Evolutionary conservation across 2,329 filamentous ascomycete genomes (phyloP).

Genomic region (Colletotrichum musae): DNA sequence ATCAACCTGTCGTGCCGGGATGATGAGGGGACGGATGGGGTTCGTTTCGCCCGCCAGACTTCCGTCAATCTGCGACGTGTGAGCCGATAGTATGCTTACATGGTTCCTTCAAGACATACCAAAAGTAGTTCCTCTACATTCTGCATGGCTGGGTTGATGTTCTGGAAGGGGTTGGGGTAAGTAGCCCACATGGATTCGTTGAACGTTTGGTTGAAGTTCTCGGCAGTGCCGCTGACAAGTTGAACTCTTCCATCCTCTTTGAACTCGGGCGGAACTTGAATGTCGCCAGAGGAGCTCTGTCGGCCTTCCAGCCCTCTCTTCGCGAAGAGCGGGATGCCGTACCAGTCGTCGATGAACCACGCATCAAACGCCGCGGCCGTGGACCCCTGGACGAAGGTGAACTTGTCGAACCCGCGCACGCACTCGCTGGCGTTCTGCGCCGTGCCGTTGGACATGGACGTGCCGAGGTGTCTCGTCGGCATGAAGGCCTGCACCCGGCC

Average conservation of each 20-base stretch:
- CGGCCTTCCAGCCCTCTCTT: conserved; percentile 42
- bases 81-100: background rate
- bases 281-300: conserved; percentile 34
- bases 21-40: conserved; percentile 47
- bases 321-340: conserved; percentile 44
- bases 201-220: conserved; percentile 47
- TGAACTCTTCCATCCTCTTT: conserved; percentile 43
- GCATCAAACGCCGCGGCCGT: conserved; percentile 47
- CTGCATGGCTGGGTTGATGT: conserved; percentile 47
- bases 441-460: conserved; percentile 46
- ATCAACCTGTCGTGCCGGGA: conserved; percentile 46
- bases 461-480: conserved; percentile 48
- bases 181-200: conserved; percentile 50
- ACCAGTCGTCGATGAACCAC: conserved; percentile 48
- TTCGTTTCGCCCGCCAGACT: conserved; percentile 50
- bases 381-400: conserved; percentile 49
- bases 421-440: conserved; percentile 47
- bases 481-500: conserved; percentile 49
- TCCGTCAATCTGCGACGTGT: conserved; percentile 46
- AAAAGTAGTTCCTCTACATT: conserved; percentile 46
- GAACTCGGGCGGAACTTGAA: conserved; percentile 37
- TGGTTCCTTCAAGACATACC: conserved; percentile 33
- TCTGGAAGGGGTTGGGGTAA: conserved; percentile 50
- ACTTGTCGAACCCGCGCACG: conserved; percentile 50
- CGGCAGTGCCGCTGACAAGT: conserved; percentile 45